A percentile compares a stretch with the other conserved stretches of the same genome.
Conservation (phyloP, 345 rosid species). For the Reutealis trisperma region DNA sequence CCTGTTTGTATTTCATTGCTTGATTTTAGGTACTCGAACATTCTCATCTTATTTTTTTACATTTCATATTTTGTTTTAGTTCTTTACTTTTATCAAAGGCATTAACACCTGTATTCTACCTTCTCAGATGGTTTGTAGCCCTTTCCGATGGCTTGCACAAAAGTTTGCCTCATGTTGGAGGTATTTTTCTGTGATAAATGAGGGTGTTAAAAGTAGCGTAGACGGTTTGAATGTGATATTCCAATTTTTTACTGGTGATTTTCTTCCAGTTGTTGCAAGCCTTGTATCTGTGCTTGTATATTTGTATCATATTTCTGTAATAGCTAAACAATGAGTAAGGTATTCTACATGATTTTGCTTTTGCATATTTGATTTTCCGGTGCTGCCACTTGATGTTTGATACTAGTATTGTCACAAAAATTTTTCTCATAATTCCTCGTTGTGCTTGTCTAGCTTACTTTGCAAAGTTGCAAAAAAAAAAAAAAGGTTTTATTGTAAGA, state of each 20-base stretch:
- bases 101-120: slow-evolving; percentile 17
- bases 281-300: slow-evolving; percentile 25
- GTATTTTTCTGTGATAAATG: slow-evolving; percentile 33
- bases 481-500: no score
- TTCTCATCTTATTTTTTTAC: not conserved
- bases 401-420: not conserved
- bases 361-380: not conserved
- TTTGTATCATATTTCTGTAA: slow-evolving; percentile 31
- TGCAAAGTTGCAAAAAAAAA: not conserved
- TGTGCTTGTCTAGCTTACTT: not conserved
- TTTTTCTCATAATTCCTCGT: not conserved
- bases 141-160: slow-evolving; percentile 33
- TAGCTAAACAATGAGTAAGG: slow-evolving; percentile 24
- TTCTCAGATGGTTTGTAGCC: slow-evolving; percentile 43
- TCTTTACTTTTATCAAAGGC: not conserved
- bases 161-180: slow-evolving; percentile 33
- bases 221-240: slow-evolving; percentile 29
- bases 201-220: slow-evolving; percentile 28
- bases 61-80: not conserved
- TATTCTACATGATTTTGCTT: slow-evolving; percentile 8
- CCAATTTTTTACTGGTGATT: slow-evolving; percentile 26
- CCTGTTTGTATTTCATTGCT: slow-evolving; percentile 25
- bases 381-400: not conserved
- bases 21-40: slow-evolving; percentile 39
- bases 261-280: slow-evolving; percentile 17